These are phyloP conservation scores for Cucurbita pepo DNA, from an alignment of 306 rosid genomes.

Conservation along the genomic window DNA sequence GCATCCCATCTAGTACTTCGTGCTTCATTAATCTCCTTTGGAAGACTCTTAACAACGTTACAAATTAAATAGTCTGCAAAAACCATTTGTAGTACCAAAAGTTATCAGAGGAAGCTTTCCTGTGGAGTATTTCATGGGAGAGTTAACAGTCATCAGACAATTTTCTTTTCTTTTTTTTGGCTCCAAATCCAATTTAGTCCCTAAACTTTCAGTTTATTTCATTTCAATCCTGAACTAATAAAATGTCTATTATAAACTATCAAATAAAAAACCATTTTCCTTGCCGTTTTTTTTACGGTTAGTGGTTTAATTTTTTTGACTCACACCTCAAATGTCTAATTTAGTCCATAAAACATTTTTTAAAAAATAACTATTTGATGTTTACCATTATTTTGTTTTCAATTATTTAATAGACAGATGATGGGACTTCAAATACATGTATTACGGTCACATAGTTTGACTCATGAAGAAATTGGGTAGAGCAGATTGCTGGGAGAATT, in stretches of 20 bases:
- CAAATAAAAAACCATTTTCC: neutral
- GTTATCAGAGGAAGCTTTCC: neutral
- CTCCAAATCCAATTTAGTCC: too few relatives aligned
- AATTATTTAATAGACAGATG: neutral
- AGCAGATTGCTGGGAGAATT: neutral
- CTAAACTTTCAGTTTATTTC: too few relatives aligned
- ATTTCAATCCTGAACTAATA: neutral
- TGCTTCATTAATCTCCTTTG: constrained; percentile 50
- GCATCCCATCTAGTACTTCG: constrained; percentile 73
- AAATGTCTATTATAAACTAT: neutral
- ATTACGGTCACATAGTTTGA: neutral
- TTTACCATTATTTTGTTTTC: neutral
- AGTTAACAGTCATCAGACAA: neutral
- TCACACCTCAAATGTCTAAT: neutral
- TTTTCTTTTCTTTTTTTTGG: too few relatives aligned
- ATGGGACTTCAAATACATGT: neutral
- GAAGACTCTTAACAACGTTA: constrained; percentile 53
- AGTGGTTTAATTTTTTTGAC: neutral
- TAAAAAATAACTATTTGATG: neutral
- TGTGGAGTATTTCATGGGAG: neutral
- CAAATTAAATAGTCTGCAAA: constrained; percentile 52
- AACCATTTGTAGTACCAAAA: neutral
- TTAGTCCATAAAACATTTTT: neutral
- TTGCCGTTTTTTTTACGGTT: neutral
- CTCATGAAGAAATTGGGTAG: neutral